These are phyloP conservation scores for Suhomyces taliae DNA, from an alignment of 1,139 yeast genomes.

Conservation along the genomic window DNA sequence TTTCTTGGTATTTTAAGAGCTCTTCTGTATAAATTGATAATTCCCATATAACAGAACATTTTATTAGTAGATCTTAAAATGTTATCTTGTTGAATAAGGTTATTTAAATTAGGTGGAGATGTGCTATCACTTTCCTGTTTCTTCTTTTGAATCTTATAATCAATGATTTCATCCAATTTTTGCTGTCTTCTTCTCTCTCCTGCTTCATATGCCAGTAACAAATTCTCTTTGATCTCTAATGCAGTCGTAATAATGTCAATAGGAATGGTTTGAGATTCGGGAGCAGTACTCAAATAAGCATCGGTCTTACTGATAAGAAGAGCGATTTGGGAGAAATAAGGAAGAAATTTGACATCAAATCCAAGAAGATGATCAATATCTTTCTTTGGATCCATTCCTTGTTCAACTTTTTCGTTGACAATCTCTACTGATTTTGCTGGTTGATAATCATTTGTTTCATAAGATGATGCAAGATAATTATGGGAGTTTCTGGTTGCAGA, in stretches of 20 bases:
- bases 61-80: constrained; percentile 54
- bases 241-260: constrained; percentile 43
- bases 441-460: constrained; percentile 14
- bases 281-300: constrained; percentile 16
- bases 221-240: constrained; percentile 43
- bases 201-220: constrained; percentile 30
- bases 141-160: constrained; percentile 17
- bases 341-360: constrained; percentile 54
- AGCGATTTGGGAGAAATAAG: constrained; percentile 49
- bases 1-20: constrained; percentile 49
- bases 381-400: constrained; percentile 26
- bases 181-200: constrained; percentile 38
- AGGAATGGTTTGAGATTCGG: constrained; percentile 23
- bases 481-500: constrained; percentile 37
- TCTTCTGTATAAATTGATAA: constrained; percentile 57
- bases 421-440: constrained; percentile 21
- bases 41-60: constrained; percentile 55
- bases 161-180: constrained; percentile 30
- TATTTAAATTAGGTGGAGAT: constrained; percentile 19
- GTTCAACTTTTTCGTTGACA: constrained; percentile 10
- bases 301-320: constrained; percentile 44
- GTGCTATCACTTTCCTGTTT: constrained; percentile 8
- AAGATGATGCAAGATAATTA: constrained; percentile 22
- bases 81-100: constrained; percentile 33
- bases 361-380: constrained; percentile 62